phyloP scores from a whole-genome alignment of 2,329 filamentous ascomycete genomes.

The Septoria linicola region DNA sequence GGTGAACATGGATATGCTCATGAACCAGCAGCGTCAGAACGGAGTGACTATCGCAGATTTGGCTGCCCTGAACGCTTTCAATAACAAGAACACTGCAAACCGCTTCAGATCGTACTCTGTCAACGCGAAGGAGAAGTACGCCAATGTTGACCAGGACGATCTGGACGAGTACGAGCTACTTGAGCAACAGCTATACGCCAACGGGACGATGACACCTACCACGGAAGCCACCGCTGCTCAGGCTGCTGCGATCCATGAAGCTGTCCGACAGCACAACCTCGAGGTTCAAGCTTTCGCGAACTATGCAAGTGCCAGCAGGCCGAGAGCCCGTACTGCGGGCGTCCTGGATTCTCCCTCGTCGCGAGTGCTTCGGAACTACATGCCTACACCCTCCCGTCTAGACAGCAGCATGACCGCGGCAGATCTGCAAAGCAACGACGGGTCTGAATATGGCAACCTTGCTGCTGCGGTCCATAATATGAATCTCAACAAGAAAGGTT shows the following conservation, averaged over 20 bases:
- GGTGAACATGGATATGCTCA: slow-evolving; percentile 44
- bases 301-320: slow-evolving; percentile 76
- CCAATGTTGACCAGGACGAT: slow-evolving; percentile 71
- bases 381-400: slow-evolving; percentile 71
- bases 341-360: slow-evolving; percentile 76
- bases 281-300: slow-evolving; percentile 90
- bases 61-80: slow-evolving; percentile 72
- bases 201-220: slow-evolving; percentile 59
- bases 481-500: slow-evolving; percentile 65
- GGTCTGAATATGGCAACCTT: slow-evolving; percentile 75
- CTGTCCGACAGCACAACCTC: slow-evolving; percentile 86
- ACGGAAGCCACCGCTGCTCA: slow-evolving; percentile 58
- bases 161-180: slow-evolving; percentile 51
- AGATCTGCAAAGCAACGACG: slow-evolving; percentile 72
- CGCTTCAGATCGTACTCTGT: slow-evolving; percentile 97
- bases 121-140: slow-evolving; percentile 97
- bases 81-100: slow-evolving; percentile 70
- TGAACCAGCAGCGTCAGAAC: slow-evolving; percentile 52
- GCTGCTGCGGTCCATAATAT: slow-evolving; percentile 80
- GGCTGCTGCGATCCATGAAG: slow-evolving; percentile 62
- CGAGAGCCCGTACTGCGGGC: slow-evolving; percentile 86
- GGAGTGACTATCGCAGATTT: slow-evolving; percentile 66
- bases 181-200: slow-evolving; percentile 55
- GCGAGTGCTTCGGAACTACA: slow-evolving; percentile 66
- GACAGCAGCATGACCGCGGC: slow-evolving; percentile 73